These are phyloP conservation scores for Kodamaea jinghongensis DNA, from an alignment of 805 yeast genomes.

Conservation along the genomic window DNA sequence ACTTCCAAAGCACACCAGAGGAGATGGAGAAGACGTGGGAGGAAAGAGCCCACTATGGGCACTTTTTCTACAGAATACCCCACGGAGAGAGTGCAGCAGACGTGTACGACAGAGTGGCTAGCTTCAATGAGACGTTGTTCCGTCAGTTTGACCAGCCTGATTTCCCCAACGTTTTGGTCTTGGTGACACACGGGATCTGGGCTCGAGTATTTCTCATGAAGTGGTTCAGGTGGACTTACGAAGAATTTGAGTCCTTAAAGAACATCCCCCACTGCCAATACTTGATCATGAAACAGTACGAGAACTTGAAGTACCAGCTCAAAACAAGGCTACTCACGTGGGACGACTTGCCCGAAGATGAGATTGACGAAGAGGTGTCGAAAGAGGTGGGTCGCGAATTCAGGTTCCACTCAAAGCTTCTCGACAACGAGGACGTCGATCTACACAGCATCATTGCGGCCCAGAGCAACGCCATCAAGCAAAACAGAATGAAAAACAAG, in stretches of 20 bases:
- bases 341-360: constrained; percentile 54
- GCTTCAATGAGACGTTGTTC: constrained; percentile 83
- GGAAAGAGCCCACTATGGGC: constrained; percentile 83
- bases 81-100: constrained; percentile 96
- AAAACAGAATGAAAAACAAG: constrained; percentile 42
- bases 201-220: constrained; percentile 89
- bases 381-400: constrained; percentile 38
- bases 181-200: constrained; percentile 94
- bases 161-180: constrained; percentile 77
- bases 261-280: constrained; percentile 86
- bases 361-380: constrained; percentile 34
- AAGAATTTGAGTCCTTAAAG: constrained; percentile 76
- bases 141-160: constrained; percentile 69
- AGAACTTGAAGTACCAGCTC: constrained; percentile 51
- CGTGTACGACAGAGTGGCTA: constrained; percentile 86
- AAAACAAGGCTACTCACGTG: constrained; percentile 67
- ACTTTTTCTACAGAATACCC: constrained; percentile 79
- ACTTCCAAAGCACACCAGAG: constrained; percentile 73
- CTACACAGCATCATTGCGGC: constrained; percentile 36
- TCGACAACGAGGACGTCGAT: constrained; percentile 37
- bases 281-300: constrained; percentile 68
- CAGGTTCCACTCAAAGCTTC: constrained; percentile 34
- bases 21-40: constrained; percentile 81
- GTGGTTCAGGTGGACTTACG: constrained; percentile 93
- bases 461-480: constrained; percentile 34